phyloP scores from a whole-genome alignment of 129 eudicot genomes.

The Silybum marianum region DNA sequence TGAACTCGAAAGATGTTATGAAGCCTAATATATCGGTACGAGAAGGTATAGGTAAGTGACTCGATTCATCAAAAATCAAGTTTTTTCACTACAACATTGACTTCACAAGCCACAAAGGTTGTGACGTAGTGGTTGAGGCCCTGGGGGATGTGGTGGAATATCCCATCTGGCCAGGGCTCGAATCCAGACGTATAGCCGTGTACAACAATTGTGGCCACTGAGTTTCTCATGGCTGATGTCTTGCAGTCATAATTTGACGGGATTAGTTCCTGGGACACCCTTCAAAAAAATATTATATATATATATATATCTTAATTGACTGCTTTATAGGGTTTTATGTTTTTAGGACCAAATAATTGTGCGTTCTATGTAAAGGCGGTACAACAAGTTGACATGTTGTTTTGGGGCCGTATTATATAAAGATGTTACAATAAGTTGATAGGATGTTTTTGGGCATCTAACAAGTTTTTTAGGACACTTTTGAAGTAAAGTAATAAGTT shows the following conservation, averaged over 20 bases:
- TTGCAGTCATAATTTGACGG: no score
- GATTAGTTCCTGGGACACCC: no score
- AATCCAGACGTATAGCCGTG: no score
- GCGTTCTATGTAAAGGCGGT: background rate
- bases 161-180: no score
- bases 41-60: conserved; percentile 72
- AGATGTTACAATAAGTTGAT: background rate
- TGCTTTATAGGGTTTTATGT: background rate
- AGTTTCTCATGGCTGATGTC: no score
- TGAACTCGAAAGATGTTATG: conserved; percentile 67
- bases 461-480: background rate
- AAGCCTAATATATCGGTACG: conserved; percentile 83
- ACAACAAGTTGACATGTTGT: no score
- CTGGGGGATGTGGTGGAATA: no score
- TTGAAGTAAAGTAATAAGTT: background rate
- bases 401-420: background rate
- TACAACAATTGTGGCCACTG: no score
- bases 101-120: no score
- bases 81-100: background rate
- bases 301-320: background rate
- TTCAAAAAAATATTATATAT: no score
- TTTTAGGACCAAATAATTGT: background rate
- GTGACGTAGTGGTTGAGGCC: no score
- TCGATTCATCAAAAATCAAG: background rate
- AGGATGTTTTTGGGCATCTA: background rate